Evolutionary conservation across 2,329 filamentous ascomycete genomes (phyloP).

Genomic region (Chaetothyriales sp.): DNA sequence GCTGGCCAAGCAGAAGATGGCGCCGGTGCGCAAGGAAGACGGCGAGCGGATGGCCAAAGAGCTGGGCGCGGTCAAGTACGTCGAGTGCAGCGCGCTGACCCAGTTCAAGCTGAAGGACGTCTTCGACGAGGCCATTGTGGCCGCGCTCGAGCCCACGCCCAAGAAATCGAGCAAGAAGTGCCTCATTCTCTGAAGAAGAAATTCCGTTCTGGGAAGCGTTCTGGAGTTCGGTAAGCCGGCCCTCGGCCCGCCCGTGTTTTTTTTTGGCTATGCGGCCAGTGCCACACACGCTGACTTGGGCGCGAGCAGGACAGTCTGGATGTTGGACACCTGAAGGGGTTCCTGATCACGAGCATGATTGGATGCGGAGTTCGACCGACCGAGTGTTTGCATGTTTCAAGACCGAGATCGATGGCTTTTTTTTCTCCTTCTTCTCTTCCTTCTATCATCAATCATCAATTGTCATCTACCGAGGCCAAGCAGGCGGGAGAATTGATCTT

Average conservation of each 20-base stretch:
- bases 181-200: constrained; percentile 48
- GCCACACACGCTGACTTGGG: background rate
- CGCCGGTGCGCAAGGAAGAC: constrained; percentile 78
- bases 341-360: background rate
- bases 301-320: background rate
- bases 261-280: background rate
- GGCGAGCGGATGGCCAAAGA: constrained; percentile 96
- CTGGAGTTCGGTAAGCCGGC: background rate
- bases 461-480: background rate
- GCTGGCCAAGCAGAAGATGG: constrained; percentile 90
- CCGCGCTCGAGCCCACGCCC: constrained; percentile 73
- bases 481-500: background rate
- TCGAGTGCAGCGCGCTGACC: constrained; percentile 94
- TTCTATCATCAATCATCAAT: background rate
- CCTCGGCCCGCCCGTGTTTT: background rate
- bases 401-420: background rate
- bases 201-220: background rate
- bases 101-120: constrained; percentile 99
- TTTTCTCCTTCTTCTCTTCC: background rate
- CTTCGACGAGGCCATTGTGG: constrained; percentile 97
- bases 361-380: background rate
- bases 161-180: constrained; percentile 66
- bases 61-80: constrained; percentile 94
- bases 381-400: background rate
- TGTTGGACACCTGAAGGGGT: background rate